phyloP scores from a whole-genome alignment of 352 stramenopile genomes.

The Phytopythium delawarense region DNA sequence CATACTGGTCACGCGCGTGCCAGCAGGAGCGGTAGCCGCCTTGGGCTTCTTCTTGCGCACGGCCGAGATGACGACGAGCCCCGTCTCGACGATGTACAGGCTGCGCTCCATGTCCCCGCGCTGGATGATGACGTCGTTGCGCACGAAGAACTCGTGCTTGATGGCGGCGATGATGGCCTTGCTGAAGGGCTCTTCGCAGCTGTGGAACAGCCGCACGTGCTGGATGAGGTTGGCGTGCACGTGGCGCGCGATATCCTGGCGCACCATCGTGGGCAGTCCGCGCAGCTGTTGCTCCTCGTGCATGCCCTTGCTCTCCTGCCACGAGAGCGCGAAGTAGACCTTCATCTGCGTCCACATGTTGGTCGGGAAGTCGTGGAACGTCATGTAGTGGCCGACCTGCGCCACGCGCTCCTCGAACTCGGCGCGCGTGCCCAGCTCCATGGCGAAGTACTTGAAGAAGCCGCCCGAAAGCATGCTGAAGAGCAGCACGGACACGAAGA shows the following conservation, averaged over 20 bases:
- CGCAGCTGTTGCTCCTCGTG: conserved; percentile 50
- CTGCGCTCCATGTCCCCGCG: conserved; percentile 52
- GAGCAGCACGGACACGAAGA: conserved; percentile 59
- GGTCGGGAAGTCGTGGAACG: conserved; percentile 53
- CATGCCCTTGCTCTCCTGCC: conserved; percentile 65
- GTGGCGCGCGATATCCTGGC: conserved; percentile 56
- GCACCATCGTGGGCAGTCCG: conserved; percentile 42
- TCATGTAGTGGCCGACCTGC: conserved; percentile 52
- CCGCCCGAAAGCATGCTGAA: conserved; percentile 74
- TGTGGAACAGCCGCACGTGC: conserved; percentile 56
- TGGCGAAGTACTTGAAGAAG: conserved; percentile 70
- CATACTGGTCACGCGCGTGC: neutral
- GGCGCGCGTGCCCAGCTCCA: conserved; percentile 56
- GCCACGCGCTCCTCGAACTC: conserved; percentile 64
- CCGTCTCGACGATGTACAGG: conserved; percentile 68
- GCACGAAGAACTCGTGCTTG: conserved; percentile 70
- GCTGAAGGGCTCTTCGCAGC: conserved; percentile 53
- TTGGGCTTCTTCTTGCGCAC: conserved; percentile 19
- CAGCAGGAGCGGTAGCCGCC: neutral
- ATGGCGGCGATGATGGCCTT: conserved; percentile 56
- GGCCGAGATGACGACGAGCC: conserved; percentile 57
- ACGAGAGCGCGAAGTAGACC: conserved; percentile 64
- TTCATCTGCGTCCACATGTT: conserved; percentile 70
- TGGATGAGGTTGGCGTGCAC: conserved; percentile 58
- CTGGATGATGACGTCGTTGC: conserved; percentile 72